Conservation (phyloP, 2,329 filamentous ascomycete species). For the Aschersonia sp. region DNA sequence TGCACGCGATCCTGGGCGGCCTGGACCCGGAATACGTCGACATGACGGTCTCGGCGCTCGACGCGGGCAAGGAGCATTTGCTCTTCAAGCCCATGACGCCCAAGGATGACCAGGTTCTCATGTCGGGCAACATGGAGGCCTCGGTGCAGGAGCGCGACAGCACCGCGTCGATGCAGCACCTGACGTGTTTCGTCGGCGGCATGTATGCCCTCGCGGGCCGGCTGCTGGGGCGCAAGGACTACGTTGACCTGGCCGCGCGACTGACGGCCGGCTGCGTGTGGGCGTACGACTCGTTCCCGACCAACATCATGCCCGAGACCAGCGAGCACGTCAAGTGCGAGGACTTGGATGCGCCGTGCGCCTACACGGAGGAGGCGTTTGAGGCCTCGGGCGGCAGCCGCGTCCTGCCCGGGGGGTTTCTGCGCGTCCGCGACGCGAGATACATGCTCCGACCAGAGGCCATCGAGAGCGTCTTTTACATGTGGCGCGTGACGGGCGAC, state of each 20-base stretch:
- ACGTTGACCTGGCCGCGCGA: slow-evolving; percentile 30
- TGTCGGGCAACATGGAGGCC: slow-evolving; percentile 30
- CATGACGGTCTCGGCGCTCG: slow-evolving; percentile 50
- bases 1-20: slow-evolving; percentile 49
- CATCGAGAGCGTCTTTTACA: slow-evolving; percentile 36
- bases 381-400: slow-evolving; percentile 6
- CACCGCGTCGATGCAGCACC: slow-evolving; percentile 33
- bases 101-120: slow-evolving; percentile 41
- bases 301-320: slow-evolving; percentile 40
- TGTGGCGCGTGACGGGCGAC: slow-evolving; percentile 35
- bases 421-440: slow-evolving; percentile 27
- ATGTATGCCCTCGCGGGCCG: slow-evolving; percentile 54
- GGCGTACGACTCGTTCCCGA: slow-evolving; percentile 34
- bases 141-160: slow-evolving; percentile 14
- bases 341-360: slow-evolving; percentile 19
- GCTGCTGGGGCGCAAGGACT: slow-evolving; percentile 34
- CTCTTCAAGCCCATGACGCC: slow-evolving; percentile 56
- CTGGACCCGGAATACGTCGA: slow-evolving; percentile 44
- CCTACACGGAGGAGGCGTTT: slow-evolving; percentile 14
- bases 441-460: slow-evolving; percentile 34
- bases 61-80: slow-evolving; percentile 44
- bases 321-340: slow-evolving; percentile 22
- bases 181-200: slow-evolving; percentile 57
- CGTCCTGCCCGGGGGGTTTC: slow-evolving; percentile 38
- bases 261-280: slow-evolving; percentile 39